Percentiles rank a stretch among this genome's conserved stretches.
These are phyloP conservation scores for Allantophomopsis lycopodina DNA, from an alignment of 2,329 filamentous ascomycete genomes.

Conservation along the genomic window DNA sequence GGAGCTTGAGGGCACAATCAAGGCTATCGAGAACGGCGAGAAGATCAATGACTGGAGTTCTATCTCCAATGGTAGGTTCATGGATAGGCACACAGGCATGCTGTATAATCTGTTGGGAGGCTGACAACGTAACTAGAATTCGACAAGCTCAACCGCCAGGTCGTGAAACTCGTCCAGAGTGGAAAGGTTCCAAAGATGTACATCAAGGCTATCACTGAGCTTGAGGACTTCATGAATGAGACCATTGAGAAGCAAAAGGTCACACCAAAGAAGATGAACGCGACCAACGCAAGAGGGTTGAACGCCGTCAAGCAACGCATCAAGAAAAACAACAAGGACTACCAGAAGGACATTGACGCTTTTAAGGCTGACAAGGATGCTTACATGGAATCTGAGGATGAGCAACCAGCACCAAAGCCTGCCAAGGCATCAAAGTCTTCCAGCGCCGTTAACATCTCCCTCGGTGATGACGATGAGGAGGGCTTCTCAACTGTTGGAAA, in stretches of 20 bases:
- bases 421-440: conserved; percentile 30
- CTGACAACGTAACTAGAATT: conserved; percentile 49
- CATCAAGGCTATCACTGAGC: conserved; percentile 81
- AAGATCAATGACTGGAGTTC: conserved; percentile 98
- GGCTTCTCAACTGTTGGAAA: conserved; percentile 83
- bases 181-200: conserved; percentile 80
- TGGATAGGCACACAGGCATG: background rate
- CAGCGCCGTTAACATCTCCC: conserved; percentile 33
- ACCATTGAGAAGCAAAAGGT: conserved; percentile 92
- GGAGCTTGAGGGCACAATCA: conserved; percentile 81
- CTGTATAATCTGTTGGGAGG: conserved; percentile 7
- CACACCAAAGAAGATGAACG: conserved; percentile 96
- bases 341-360: conserved; percentile 72
- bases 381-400: conserved; percentile 77
- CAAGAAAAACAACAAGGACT: conserved; percentile 97
- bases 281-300: conserved; percentile 81
- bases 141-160: conserved; percentile 84
- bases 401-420: conserved; percentile 41
- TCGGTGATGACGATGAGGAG: conserved; percentile 41
- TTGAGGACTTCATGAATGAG: conserved; percentile 92
- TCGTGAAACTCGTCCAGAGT: conserved; percentile 62
- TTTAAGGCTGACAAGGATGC: conserved; percentile 76
- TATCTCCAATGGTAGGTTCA: conserved; percentile 64
- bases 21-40: conserved; percentile 86
- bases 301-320: conserved; percentile 97